phyloP scores from a whole-genome alignment of 208 protist genomes.

The Phytomonas francai region DNA sequence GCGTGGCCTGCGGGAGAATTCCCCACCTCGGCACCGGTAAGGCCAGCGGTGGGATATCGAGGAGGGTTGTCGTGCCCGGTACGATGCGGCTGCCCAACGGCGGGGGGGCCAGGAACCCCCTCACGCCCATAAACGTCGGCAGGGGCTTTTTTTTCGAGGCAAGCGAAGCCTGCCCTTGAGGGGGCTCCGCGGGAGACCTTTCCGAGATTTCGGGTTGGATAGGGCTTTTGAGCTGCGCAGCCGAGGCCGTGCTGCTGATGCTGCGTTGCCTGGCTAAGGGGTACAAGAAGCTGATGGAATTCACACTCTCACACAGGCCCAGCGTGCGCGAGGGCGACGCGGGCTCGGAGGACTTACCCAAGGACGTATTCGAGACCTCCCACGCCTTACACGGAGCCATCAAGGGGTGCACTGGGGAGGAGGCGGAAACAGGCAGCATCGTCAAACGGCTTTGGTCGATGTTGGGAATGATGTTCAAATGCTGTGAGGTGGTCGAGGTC shows the following conservation, averaged over 20 bases:
- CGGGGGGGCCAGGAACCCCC: constrained; percentile 24
- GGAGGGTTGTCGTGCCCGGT: constrained; percentile 17
- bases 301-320: not conserved
- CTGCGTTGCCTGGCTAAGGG: not conserved
- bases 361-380: not conserved
- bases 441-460: not conserved
- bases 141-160: constrained; percentile 1
- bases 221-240: not conserved
- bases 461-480: not conserved
- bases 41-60: constrained; percentile 24
- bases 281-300: not conserved
- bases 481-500: not conserved
- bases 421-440: not conserved
- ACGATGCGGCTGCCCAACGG: constrained; percentile 31
- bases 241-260: not conserved
- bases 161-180: not conserved
- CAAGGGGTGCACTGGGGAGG: not conserved
- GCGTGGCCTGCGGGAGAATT: constrained; percentile 16
- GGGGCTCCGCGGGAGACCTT: not conserved
- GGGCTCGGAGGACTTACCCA: not conserved
- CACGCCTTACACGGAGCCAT: not conserved
- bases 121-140: constrained; percentile 20
- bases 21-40: constrained; percentile 30
- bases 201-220: not conserved
- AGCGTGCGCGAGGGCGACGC: not conserved